Conservation (phyloP, 495 filamentous ascomycete genomes). For the Neurospora sp. region DNA sequence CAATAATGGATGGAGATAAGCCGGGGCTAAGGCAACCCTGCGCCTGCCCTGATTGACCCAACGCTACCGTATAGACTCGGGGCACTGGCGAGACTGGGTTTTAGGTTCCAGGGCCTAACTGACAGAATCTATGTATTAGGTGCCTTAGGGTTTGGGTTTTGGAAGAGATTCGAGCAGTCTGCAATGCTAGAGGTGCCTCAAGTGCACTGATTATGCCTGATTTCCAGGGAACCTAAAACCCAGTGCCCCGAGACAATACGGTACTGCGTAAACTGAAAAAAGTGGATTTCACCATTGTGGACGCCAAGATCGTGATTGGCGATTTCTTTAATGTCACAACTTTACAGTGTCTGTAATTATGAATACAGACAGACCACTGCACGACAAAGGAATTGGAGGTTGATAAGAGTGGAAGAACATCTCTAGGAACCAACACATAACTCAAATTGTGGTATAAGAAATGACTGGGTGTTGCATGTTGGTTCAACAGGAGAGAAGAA, state of each 20-base stretch:
- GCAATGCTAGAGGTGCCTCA: too few species aligned
- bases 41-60: neutral
- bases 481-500: neutral
- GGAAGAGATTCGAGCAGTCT: too few species aligned
- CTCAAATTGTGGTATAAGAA: neutral
- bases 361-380: neutral
- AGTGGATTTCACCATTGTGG: neutral
- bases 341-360: neutral
- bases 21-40: neutral
- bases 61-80: too few species aligned
- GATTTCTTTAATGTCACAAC: neutral
- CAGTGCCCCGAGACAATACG: too few species aligned
- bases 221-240: too few species aligned
- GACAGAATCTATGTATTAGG: too few species aligned
- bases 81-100: too few species aligned
- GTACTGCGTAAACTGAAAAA: neutral
- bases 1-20: neutral
- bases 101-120: too few species aligned
- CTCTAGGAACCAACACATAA: neutral
- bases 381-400: neutral
- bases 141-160: too few species aligned
- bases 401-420: neutral
- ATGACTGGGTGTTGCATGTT: neutral
- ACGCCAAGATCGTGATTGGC: neutral
- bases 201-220: too few species aligned